These are phyloP conservation scores for Skeletonema grethae DNA, from an alignment of 108 stramenopile species.

Conservation along the genomic window DNA sequence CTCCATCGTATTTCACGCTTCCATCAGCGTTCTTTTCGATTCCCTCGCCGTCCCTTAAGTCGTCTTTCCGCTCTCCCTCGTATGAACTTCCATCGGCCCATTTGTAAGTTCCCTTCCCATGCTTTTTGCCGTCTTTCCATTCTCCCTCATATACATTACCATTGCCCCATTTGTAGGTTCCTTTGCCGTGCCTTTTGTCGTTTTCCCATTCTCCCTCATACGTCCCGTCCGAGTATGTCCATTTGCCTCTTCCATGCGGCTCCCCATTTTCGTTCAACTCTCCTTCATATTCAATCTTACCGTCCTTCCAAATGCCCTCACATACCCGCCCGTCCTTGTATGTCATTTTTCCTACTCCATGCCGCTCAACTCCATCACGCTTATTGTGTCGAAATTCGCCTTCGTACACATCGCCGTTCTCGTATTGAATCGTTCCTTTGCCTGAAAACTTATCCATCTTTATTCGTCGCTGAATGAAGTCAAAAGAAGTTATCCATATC, in stretches of 20 bases:
- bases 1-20: slow-evolving; percentile 49
- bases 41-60: slow-evolving; percentile 44
- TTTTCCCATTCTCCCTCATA: slow-evolving; percentile 25
- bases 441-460: not conserved
- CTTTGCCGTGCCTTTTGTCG: not conserved
- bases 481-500: too few relatives aligned
- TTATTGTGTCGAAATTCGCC: too few relatives aligned
- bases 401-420: slow-evolving; percentile 48
- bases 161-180: not conserved
- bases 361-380: slow-evolving; percentile 63
- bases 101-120: slow-evolving; percentile 27
- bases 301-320: slow-evolving; percentile 51
- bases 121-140: slow-evolving; percentile 25
- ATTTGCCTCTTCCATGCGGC: slow-evolving; percentile 44
- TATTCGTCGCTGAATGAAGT: too few relatives aligned
- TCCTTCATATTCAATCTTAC: slow-evolving; percentile 45
- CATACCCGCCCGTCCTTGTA: slow-evolving; percentile 55
- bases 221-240: not conserved
- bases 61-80: slow-evolving; percentile 49
- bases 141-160: slow-evolving; percentile 13
- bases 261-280: slow-evolving; percentile 26
- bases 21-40: slow-evolving; percentile 39
- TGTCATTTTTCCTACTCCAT: slow-evolving; percentile 62
- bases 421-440: not conserved
- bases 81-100: slow-evolving; percentile 44